These are phyloP conservation scores for Fonsecaea pedrosoi DNA, from an alignment of 2,329 filamentous ascomycete species.

Conservation along the genomic window DNA sequence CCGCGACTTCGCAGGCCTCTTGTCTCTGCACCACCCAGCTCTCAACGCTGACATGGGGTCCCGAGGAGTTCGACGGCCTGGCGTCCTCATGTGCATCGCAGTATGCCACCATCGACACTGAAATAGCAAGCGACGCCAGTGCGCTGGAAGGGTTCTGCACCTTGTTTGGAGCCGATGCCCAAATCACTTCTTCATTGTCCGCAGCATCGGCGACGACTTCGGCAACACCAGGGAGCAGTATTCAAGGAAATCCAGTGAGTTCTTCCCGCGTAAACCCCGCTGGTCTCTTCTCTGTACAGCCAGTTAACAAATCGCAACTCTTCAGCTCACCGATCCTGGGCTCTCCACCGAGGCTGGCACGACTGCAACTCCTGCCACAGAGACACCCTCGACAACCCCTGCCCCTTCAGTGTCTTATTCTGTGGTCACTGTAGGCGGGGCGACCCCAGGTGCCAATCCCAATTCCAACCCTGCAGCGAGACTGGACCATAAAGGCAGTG, in stretches of 20 bases:
- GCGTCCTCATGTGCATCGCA: conserved; percentile 6
- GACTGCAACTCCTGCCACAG: not conserved
- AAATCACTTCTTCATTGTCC: not conserved
- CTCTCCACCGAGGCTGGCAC: not conserved
- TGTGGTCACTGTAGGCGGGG: not conserved
- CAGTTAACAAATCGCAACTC: not conserved
- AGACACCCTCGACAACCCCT: not conserved
- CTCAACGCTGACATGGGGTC: conserved; percentile 20
- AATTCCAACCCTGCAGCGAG: not conserved
- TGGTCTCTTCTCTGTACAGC: not conserved
- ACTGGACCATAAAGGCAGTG: not conserved
- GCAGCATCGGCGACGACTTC: not conserved
- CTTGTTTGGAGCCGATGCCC: not conserved
- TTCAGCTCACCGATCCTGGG: not conserved
- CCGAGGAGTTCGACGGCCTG: conserved; percentile 9
- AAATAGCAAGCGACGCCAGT: conserved; percentile 14
- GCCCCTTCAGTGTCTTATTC: not conserved
- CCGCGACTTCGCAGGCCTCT: conserved; percentile 12
- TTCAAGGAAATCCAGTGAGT: not conserved
- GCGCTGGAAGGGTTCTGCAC: conserved; percentile 18
- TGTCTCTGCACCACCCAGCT: conserved; percentile 10
- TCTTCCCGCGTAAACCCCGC: not conserved
- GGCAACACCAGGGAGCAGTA: not conserved
- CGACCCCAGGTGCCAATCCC: not conserved
- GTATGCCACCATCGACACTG: conserved; percentile 20